These are phyloP conservation scores for Dipodascus geniculatus DNA, from an alignment of 805 yeast species.

Conservation along the genomic window DNA sequence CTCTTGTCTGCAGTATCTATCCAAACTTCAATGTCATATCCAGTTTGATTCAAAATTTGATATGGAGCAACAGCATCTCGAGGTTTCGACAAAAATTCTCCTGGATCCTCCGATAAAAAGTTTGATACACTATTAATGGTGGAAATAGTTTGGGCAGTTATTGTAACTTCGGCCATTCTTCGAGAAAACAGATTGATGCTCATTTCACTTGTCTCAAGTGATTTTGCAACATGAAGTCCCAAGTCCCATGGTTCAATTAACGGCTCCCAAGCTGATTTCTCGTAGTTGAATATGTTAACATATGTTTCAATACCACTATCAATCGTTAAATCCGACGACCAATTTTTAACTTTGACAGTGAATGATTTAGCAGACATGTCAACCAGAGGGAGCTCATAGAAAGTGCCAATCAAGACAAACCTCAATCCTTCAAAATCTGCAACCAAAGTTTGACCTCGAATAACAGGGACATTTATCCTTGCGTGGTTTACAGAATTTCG, in stretches of 20 bases:
- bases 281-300: slow-evolving; percentile 73
- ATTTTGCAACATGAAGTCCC: slow-evolving; percentile 52
- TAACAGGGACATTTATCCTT: slow-evolving; percentile 27
- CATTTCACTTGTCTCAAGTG: slow-evolving; percentile 33
- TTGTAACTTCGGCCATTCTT: slow-evolving; percentile 63
- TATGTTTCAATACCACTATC: slow-evolving; percentile 53
- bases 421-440: slow-evolving; percentile 68
- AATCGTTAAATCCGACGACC: slow-evolving; percentile 79
- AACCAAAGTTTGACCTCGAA: slow-evolving; percentile 58
- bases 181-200: slow-evolving; percentile 63
- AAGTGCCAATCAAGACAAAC: slow-evolving; percentile 77
- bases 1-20: slow-evolving; percentile 36
- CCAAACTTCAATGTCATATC: slow-evolving; percentile 74
- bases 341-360: slow-evolving; percentile 54
- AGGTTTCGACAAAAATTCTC: slow-evolving; percentile 29
- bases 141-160: slow-evolving; percentile 74
- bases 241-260: slow-evolving; percentile 80
- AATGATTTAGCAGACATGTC: slow-evolving; percentile 70
- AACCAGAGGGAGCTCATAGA: slow-evolving; percentile 79
- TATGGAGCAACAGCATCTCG: slow-evolving; percentile 80
- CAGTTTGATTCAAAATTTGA: slow-evolving; percentile 72
- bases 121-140: slow-evolving; percentile 57
- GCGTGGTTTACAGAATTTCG: neutral
- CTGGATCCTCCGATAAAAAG: slow-evolving; percentile 24
- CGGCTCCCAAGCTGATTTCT: slow-evolving; percentile 92